phyloP scores from a whole-genome alignment of 495 filamentous ascomycete species.

The Xylaria palmicola region DNA sequence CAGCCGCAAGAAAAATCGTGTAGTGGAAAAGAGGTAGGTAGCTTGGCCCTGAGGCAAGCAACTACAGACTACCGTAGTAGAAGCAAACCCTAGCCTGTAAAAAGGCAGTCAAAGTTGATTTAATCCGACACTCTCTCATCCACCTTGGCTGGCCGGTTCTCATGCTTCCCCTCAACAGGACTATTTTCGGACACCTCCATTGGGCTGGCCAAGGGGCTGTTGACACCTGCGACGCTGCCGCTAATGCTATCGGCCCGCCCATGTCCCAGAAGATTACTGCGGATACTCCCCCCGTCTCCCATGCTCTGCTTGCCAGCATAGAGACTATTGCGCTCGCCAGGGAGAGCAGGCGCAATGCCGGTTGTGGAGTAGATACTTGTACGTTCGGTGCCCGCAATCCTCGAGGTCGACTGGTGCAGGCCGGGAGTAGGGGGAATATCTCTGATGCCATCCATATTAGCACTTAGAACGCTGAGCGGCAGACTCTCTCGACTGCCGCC shows the following conservation, averaged over 20 bases:
- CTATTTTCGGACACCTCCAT: slow-evolving; percentile 40
- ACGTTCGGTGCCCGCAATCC: slow-evolving; percentile 69
- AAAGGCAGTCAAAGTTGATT: not conserved
- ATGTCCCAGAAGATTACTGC: slow-evolving; percentile 75
- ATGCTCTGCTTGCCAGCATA: slow-evolving; percentile 67
- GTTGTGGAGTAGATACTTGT: slow-evolving; percentile 84
- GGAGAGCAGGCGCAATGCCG: slow-evolving; percentile 61
- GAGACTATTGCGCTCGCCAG: slow-evolving; percentile 77
- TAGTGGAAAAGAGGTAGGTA: not conserved
- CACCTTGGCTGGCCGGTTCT: slow-evolving; percentile 14
- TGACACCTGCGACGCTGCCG: slow-evolving; percentile 66
- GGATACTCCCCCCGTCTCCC: slow-evolving; percentile 75
- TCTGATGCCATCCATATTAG: slow-evolving; percentile 57
- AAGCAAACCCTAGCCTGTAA: not conserved
- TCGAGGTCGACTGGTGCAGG: slow-evolving; percentile 58
- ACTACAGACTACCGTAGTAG: not conserved
- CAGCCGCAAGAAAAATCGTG: not conserved
- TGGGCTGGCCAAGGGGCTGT: slow-evolving; percentile 63
- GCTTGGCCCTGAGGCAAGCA: not conserved
- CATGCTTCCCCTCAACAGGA: slow-evolving; percentile 31
- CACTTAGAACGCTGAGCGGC: slow-evolving; percentile 83
- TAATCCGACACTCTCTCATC: slow-evolving; percentile 14
- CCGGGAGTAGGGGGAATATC: slow-evolving; percentile 37
- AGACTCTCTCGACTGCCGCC: slow-evolving; percentile 86
- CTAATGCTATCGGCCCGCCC: slow-evolving; percentile 77